Evolutionary conservation across 2,329 filamentous ascomycete genomes (phyloP), one percentile per base, ranked within the genome.

Genomic region (Xylariaceae sp.): DNA sequence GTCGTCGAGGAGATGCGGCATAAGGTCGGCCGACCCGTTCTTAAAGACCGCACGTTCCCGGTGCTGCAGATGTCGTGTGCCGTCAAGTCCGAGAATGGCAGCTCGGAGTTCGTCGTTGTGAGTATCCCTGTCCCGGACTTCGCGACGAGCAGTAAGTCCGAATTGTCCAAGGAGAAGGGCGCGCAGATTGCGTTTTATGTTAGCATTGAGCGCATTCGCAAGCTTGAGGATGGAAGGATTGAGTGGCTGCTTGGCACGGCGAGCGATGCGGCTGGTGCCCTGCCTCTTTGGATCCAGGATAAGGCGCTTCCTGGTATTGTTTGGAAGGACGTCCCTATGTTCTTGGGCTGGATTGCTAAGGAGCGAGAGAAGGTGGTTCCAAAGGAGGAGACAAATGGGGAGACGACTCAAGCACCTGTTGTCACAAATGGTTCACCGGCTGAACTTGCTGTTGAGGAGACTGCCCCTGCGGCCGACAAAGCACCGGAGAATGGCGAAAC

Each of bases 181-280:
- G 72, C 82, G 2, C 80, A 86, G 6, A 72, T 81, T 35, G 88
- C 82, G 3, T 76, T 77, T 8, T 91, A 90, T 67, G 82, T 79
- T 34, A 87, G 84, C 63, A 77, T 91, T 1, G 88, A 92, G 75
- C 75, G 82, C 51, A 74, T 88, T 39, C 74, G 79, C 58, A 75
- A 79, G 67, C 61, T 80, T 3, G 67, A 73, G 4, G 56, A 59
- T 11, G 64, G 75, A 0, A 71, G 74, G 15, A 78, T 89, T 51
- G 85, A 88, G 72, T 94, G 89, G 89, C 77, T 87, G 59, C 92
- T 93, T 88, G 88, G 84, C 7, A 92, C 89, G 8, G 82, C 86
- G 9, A 88, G 85, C 60, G 83, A 92, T 71, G 89, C 89, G 0
- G 79, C 80, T 56, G 89, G 89, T 0, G 72, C 80, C 34, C 68